These are phyloP conservation scores for Chlorella vulgaris DNA, from an alignment of 139 green algal genomes.

Conservation along the genomic window DNA sequence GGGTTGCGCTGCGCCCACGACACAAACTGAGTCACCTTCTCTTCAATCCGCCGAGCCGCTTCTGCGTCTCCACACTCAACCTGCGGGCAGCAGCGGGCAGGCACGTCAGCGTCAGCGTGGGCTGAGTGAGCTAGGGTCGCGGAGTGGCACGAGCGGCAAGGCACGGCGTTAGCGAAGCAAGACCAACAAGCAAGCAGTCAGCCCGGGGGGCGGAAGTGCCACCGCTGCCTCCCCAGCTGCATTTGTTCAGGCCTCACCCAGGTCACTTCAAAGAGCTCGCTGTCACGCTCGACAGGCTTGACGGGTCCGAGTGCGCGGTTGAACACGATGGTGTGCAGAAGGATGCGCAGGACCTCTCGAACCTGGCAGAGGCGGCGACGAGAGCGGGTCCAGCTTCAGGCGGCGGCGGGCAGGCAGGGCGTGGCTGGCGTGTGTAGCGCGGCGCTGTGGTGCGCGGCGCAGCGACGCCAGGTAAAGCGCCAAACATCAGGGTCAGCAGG, in stretches of 20 bases:
- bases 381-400: slow-evolving; percentile 57
- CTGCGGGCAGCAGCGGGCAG: slow-evolving; percentile 39
- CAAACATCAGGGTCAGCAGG: too few species aligned
- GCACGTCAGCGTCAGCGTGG: not conserved
- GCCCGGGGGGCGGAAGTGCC: not conserved
- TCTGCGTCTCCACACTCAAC: slow-evolving; percentile 75
- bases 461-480: too few species aligned
- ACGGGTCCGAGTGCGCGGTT: slow-evolving; percentile 87
- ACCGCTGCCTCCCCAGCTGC: not conserved
- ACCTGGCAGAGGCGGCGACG: slow-evolving; percentile 66
- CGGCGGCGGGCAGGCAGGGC: slow-evolving; percentile 18
- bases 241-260: slow-evolving; percentile 81
- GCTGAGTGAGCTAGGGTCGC: not conserved
- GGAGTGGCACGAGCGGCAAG: not conserved
- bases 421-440: too few species aligned
- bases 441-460: too few species aligned
- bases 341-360: slow-evolving; percentile 77
- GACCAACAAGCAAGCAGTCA: not conserved
- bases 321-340: slow-evolving; percentile 96
- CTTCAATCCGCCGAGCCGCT: slow-evolving; percentile 73
- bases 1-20: slow-evolving; percentile 64
- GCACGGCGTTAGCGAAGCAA: not conserved
- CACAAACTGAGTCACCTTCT: slow-evolving; percentile 70
- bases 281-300: slow-evolving; percentile 82
- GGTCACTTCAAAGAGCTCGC: slow-evolving; percentile 92